These are phyloP conservation scores for Pseudocohnilembus persalinus DNA, from an alignment of 169 alveolate genomes.

Conservation along the genomic window DNA sequence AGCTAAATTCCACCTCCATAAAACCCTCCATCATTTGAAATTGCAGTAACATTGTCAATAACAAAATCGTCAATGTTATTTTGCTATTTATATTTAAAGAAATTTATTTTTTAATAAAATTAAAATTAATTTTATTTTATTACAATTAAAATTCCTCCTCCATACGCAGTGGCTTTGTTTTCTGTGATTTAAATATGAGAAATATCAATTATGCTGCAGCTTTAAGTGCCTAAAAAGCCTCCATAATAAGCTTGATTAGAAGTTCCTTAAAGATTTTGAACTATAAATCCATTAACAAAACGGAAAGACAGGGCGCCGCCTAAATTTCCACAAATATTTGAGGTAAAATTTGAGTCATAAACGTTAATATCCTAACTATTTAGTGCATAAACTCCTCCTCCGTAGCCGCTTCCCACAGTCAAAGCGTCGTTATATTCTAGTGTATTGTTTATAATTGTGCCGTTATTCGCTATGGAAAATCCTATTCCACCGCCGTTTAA, in stretches of 20 bases:
- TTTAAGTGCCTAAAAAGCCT: background rate
- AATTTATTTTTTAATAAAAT: too few species aligned
- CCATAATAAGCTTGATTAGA: background rate
- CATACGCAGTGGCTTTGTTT: background rate
- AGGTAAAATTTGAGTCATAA: too few species aligned
- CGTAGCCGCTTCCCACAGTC: background rate
- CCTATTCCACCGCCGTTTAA: background rate
- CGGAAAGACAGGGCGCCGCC: background rate
- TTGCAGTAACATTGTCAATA: background rate
- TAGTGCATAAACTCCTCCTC: background rate
- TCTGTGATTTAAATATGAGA: background rate
- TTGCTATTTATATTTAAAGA: too few species aligned
- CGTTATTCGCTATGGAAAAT: background rate
- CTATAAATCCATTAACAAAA: too few species aligned
- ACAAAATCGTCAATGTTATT: background rate
- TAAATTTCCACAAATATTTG: background rate
- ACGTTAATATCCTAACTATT: too few species aligned
- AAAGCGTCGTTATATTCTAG: background rate
- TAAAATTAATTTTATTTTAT: too few species aligned
- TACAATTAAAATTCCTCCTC: background rate
- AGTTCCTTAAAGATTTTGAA: background rate
- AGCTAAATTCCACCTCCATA: background rate
- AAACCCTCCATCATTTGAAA: background rate
- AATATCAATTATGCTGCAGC: background rate
- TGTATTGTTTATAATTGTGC: background rate